Base-by-base conservation (phyloP, 495 filamentous ascomycete genomes). In the Penicillium goetzii region DNA sequence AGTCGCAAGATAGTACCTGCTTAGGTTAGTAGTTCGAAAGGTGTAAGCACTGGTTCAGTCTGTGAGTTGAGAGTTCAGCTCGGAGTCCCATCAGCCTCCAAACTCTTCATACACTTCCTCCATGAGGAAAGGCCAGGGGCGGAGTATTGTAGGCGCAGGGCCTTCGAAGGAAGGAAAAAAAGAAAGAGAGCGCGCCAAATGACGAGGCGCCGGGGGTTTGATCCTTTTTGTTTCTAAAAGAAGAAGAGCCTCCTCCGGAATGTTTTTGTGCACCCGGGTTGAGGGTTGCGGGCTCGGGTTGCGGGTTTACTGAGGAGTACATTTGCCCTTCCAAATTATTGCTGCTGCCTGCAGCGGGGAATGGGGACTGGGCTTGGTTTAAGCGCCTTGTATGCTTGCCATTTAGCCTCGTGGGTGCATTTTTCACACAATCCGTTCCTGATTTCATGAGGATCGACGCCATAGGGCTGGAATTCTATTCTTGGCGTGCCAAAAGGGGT, bases 381-480 rank as follows among this genome's bases (percentile, higher is more conserved):
- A 28, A 30, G 25, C 25, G 14, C n/a, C 25, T 30, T 51, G 12
- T 17, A 30, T 51, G 26, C 14, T 5, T 30, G 26, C 47, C 47
- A 51, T 21, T 47, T 47, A 17, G 21, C 43, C 11, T 17, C 12
- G 47, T 30, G 45, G 8, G 21, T 26, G 26, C 47, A 30, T 51
- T 6, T n/a, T 51, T 30, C 14, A 15, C 30, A 51, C 25, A n/a
- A 9, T 2, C 14, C 15, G 26, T 6, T 21, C 4, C 47, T 21
- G 12, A 51, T 8, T 28, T 51, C 26, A 51, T 30, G 47, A 17
- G 25, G 47, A 50, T 28, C 25, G 25, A 28, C 47, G 14, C 25
- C 47, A 28, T 30, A 51, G 25, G 47, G 47, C 47, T 51, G 47
- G 47, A 30, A n/a, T 51, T 30, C 47, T 51, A 26, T 51, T 26